Evolutionary conservation across 805 yeast genomes (phyloP).

Genomic region (Scheffersomyces ergatensis): DNA sequence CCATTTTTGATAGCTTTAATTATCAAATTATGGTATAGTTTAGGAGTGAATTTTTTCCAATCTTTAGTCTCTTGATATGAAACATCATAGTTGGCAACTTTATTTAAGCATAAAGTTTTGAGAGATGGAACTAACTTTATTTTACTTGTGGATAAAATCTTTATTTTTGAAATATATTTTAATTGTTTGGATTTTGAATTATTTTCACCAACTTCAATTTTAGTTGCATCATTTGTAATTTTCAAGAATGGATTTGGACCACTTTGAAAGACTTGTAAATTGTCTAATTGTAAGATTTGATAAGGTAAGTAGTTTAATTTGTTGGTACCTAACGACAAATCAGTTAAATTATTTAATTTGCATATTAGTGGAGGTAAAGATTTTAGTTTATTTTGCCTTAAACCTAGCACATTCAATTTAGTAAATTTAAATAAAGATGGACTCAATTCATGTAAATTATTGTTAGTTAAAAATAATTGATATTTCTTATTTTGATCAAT

Average conservation of each 20-base stretch:
- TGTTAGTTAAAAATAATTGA: slow-evolving; percentile 52
- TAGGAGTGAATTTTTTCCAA: slow-evolving; percentile 53
- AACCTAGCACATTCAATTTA: slow-evolving; percentile 49
- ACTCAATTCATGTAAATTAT: slow-evolving; percentile 45
- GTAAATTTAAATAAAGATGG: slow-evolving; percentile 50
- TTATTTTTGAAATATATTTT: slow-evolving; percentile 24
- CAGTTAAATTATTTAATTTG: slow-evolving; percentile 40
- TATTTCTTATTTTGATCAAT: slow-evolving; percentile 18
- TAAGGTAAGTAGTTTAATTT: slow-evolving; percentile 51
- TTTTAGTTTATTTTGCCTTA: slow-evolving; percentile 50
- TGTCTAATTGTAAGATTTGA: slow-evolving; percentile 46
- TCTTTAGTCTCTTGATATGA: slow-evolving; percentile 51
- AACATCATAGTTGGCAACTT: slow-evolving; percentile 50
- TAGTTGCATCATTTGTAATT: slow-evolving; percentile 24
- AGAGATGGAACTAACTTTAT: slow-evolving; percentile 41
- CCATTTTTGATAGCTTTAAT: slow-evolving; percentile 55
- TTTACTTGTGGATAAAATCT: slow-evolving; percentile 15
- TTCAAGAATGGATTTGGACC: slow-evolving; percentile 50
- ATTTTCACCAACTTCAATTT: slow-evolving; percentile 4
- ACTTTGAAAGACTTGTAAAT: slow-evolving; percentile 45
- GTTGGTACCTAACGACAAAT: slow-evolving; percentile 52
- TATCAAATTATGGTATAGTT: slow-evolving; percentile 42
- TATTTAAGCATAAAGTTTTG: slow-evolving; percentile 45
- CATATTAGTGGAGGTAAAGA: slow-evolving; percentile 48
- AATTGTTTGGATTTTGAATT: slow-evolving; percentile 18